phyloP scores from a whole-genome alignment of 176 grass and related monocot species.

The Raddia distichophylla region DNA sequence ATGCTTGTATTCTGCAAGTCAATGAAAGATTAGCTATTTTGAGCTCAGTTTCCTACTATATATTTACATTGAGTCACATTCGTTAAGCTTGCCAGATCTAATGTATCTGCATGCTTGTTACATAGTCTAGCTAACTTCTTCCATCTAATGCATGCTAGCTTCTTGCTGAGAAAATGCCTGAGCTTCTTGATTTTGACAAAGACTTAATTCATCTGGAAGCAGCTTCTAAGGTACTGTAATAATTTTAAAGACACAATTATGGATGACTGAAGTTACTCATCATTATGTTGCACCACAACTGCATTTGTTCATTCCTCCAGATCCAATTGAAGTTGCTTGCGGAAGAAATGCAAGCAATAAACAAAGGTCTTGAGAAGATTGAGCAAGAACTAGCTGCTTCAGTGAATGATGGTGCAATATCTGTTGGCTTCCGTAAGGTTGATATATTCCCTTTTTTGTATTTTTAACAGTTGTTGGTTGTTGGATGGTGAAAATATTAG shows the following conservation, averaged over 20 bases:
- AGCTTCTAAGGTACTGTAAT: constrained; percentile 79
- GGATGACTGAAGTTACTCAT: constrained; percentile 28
- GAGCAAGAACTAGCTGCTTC: constrained; percentile 89
- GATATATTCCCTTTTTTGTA: constrained; percentile 25
- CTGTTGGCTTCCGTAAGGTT: constrained; percentile 73
- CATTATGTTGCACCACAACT: constrained; percentile 40
- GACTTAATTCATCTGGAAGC: constrained; percentile 98
- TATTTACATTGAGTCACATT: background rate
- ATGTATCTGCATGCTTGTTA: constrained; percentile 3
- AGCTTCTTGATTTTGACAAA: constrained; percentile 99
- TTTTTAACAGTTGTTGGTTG: constrained; percentile 27
- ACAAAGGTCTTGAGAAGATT: constrained; percentile 97
- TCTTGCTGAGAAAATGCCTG: constrained; percentile 87
- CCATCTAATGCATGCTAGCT: constrained; percentile 59
- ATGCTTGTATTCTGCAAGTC: constrained; percentile 3
- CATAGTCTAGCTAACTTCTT: constrained; percentile 34
- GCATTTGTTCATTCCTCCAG: constrained; percentile 52
- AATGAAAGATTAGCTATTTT: constrained; percentile 5
- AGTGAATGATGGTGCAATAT: constrained; percentile 80
- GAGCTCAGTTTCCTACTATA: background rate
- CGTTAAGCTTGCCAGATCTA: background rate
- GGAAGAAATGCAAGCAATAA: constrained; percentile 99
- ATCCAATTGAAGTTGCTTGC: constrained; percentile 93
- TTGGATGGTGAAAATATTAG: constrained; percentile 13
- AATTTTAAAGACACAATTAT: constrained; percentile 29